Conservation (phyloP, 2,329 filamentous ascomycete species). For the Ascochyta clinopodiicola region DNA sequence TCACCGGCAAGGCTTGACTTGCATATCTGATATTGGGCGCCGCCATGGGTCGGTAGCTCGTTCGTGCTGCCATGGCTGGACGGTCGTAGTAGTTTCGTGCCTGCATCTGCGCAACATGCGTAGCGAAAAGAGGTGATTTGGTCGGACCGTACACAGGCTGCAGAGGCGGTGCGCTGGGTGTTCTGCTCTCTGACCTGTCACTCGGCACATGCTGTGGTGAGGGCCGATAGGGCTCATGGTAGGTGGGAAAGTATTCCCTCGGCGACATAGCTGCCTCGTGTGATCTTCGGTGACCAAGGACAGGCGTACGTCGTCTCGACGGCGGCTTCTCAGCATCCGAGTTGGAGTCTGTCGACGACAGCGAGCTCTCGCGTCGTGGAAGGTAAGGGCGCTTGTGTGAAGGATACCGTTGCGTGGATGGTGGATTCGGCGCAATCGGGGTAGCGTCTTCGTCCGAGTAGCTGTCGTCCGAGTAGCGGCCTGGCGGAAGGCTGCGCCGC, state of each 20-base stretch:
- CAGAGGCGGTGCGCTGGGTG: slow-evolving; percentile 27
- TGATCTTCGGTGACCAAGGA: slow-evolving; percentile 50
- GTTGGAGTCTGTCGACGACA: slow-evolving; percentile 41
- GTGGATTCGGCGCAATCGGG: slow-evolving; percentile 33
- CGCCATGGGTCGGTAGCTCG: slow-evolving; percentile 33
- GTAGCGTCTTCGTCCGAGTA: slow-evolving; percentile 40
- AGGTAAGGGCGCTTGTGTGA: slow-evolving; percentile 42
- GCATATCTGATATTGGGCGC: slow-evolving; percentile 36
- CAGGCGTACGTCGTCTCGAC: slow-evolving; percentile 33
- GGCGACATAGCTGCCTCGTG: slow-evolving; percentile 52
- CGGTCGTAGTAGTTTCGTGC: slow-evolving; percentile 42
- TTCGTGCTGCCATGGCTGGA: slow-evolving; percentile 34
- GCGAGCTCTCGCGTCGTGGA: slow-evolving; percentile 43
- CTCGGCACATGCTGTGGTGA: slow-evolving; percentile 31
- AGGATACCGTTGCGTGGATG: slow-evolving; percentile 29
- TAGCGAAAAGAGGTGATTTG: slow-evolving; percentile 55
- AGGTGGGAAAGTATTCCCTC: slow-evolving; percentile 48
- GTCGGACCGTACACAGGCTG: slow-evolving; percentile 53
- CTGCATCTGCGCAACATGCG: slow-evolving; percentile 52
- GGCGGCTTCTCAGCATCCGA: slow-evolving; percentile 39
- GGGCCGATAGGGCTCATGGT: slow-evolving; percentile 40
- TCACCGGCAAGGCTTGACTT: slow-evolving; percentile 20
- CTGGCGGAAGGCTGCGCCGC: slow-evolving; percentile 33
- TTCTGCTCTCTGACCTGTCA: slow-evolving; percentile 22
- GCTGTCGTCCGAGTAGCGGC: slow-evolving; percentile 36